A percentile compares a stretch with the other conserved stretches of the same genome.
These are phyloP conservation scores for Neophaeococcomyces aloes DNA, from an alignment of 2,329 filamentous ascomycete species.

Conservation along the genomic window DNA sequence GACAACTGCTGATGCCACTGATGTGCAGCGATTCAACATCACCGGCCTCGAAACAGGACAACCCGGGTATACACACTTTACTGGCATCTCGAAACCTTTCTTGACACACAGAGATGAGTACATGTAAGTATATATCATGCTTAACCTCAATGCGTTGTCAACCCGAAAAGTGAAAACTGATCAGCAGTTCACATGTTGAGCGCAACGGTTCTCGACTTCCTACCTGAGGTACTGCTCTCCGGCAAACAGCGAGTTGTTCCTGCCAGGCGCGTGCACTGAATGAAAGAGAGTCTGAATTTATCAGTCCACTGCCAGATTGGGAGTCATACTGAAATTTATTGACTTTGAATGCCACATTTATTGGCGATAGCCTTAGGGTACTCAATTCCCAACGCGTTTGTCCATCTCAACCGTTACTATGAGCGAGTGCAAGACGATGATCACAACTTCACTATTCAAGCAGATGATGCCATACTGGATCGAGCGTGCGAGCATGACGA, in stretches of 20 bases:
- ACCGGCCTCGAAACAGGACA: too few relatives aligned
- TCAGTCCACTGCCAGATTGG: neutral
- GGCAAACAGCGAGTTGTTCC: too few relatives aligned
- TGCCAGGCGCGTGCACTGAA: neutral
- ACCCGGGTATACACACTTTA: too few relatives aligned
- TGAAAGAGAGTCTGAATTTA: neutral
- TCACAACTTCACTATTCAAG: neutral
- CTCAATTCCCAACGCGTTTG: neutral
- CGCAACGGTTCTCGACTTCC: too few relatives aligned
- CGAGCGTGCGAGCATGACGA: neutral
- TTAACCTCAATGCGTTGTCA: neutral
- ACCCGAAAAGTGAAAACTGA: neutral
- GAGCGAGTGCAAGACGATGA: neutral
- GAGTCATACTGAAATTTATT: neutral
- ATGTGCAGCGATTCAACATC: neutral
- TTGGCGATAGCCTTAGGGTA: neutral
- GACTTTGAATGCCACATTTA: neutral
- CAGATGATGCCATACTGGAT: neutral
- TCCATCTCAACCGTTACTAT: neutral
- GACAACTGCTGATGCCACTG: neutral
- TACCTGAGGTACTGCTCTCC: too few relatives aligned
- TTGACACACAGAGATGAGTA: too few relatives aligned
- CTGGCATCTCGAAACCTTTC: too few relatives aligned
- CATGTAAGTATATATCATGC: conserved; percentile 4
- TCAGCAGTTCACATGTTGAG: neutral